Percentiles rank a stretch among this genome's conserved stretches.
Evolutionary conservation across 1,284 basidiomycete genomes (phyloP).

Genomic region (Ustilago tritici): DNA sequence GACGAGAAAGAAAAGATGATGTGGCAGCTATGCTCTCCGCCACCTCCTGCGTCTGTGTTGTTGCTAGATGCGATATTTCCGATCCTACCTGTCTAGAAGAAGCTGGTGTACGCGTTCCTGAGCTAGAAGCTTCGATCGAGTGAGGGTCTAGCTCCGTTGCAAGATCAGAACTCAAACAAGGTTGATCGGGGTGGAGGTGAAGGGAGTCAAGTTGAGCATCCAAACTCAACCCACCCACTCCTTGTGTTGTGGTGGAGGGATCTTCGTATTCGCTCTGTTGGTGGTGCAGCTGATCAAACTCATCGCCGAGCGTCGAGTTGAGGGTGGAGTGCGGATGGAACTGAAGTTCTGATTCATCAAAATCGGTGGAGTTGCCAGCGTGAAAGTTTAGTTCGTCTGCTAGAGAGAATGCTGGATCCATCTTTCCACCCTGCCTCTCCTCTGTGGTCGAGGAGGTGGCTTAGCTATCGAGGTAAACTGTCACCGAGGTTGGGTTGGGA

Average conservation of each 20-base stretch:
- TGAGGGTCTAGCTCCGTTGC: conserved; percentile 7
- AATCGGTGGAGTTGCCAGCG: background rate
- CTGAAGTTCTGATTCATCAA: conserved; percentile 5
- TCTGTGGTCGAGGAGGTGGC: too few species aligned
- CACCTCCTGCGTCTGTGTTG: background rate
- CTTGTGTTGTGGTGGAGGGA: background rate
- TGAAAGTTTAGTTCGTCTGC: conserved; percentile 30
- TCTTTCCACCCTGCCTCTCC: background rate
- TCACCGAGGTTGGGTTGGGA: too few species aligned
- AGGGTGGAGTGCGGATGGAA: background rate
- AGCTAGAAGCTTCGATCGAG: background rate
- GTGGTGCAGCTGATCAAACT: background rate
- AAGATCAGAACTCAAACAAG: conserved; percentile 15
- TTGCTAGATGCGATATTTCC: background rate
- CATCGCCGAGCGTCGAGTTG: background rate
- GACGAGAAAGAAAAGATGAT: conserved; percentile 5
- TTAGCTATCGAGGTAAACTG: too few species aligned
- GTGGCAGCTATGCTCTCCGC: conserved; percentile 11
- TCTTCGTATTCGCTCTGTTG: background rate
- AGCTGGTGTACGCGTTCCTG: background rate
- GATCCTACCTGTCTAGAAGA: background rate
- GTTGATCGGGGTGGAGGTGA: conserved; percentile 6
- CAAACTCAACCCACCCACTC: background rate
- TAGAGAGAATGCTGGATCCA: conserved; percentile 49
- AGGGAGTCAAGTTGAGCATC: conserved; percentile 16